Base-by-base conservation (phyloP, 345 rosid genomes). In the Citrus reticulata region DNA sequence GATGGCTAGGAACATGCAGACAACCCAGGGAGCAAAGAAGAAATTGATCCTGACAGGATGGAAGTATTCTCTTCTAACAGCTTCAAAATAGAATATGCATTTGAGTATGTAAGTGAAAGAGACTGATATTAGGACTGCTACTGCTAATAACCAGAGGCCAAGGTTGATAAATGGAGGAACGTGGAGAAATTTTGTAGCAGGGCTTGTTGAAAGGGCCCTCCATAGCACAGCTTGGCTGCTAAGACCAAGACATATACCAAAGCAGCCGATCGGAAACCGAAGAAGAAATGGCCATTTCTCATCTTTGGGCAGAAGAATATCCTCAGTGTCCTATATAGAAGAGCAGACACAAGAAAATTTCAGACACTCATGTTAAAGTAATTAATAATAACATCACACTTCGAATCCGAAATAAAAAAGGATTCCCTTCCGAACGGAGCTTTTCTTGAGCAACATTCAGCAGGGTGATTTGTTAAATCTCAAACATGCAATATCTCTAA, bases 11-110 rank as follows among this genome's bases (percentile, higher is more conserved):
- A 96, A 91, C 97, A 94, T 94, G 81, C 97, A 96, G 77, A 90
- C 99, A 49, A 96, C 97, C 97, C 99, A 95, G 0, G 97, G 99
- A 54, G 99, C 98, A 14, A 93, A 95, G 85, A 94, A 96, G 92
- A 92, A 94, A 77, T 94, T 93, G 84, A 96, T 89, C 49, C 98
- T 85, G 42, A 96, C 90, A 0, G 97, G 98, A 78, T 94, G 99
- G 80, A 87, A 94, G 78, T 92, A 94, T 81, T 96, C 99, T 84
- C 99, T 83, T 83, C 85, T 88, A 17, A 94, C 91, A n/a, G 97
- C 99, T 82, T 94, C 97, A 39, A 96, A 96, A 88, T 96, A 93
- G 92, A 87, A 87, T 74, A 91, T 87, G 85, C 97, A 91, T 84
- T 93, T 96, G 79, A 94, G 93, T 29, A 90, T 72, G 91, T 93